phyloP scores from a whole-genome alignment of 2,329 filamentous ascomycete species.

The Scorias spongiosa region DNA sequence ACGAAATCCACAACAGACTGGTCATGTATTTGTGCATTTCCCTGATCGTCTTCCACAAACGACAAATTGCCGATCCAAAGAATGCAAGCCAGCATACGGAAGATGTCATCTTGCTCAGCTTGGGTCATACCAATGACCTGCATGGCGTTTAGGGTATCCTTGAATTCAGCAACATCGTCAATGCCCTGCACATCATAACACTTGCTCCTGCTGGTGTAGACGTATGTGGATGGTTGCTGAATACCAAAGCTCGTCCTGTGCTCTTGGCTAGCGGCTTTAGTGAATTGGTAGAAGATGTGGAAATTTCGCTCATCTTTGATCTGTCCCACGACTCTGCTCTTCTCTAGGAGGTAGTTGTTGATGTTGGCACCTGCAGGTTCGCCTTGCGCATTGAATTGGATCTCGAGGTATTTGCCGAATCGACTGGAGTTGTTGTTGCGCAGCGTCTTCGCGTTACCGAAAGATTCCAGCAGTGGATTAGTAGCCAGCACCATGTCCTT shows the following conservation, averaged over 20 bases:
- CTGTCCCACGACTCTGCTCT: conserved; percentile 86
- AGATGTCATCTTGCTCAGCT: conserved; percentile 85
- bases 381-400: conserved; percentile 83
- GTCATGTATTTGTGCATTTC: conserved; percentile 75
- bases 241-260: conserved; percentile 83
- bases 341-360: conserved; percentile 94
- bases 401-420: conserved; percentile 95
- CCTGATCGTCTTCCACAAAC: conserved; percentile 76
- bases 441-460: conserved; percentile 94
- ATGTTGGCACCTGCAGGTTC: conserved; percentile 95
- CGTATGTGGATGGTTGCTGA: conserved; percentile 80
- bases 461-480: conserved; percentile 91
- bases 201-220: conserved; percentile 87
- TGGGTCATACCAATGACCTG: conserved; percentile 79
- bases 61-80: conserved; percentile 91
- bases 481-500: conserved; percentile 99
- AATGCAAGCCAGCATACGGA: conserved; percentile 82
- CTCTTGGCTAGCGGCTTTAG: conserved; percentile 77
- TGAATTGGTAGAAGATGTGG: conserved; percentile 98
- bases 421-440: conserved; percentile 98
- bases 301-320: conserved; percentile 95
- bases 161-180: conserved; percentile 76
- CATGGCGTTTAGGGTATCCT: conserved; percentile 89
- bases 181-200: conserved; percentile 91
- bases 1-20: conserved; percentile 88